Percentiles rank a stretch among this genome's conserved stretches.
phyloP scores from a whole-genome alignment of 305 asterid genomes.

The Fraxinus velutina region DNA sequence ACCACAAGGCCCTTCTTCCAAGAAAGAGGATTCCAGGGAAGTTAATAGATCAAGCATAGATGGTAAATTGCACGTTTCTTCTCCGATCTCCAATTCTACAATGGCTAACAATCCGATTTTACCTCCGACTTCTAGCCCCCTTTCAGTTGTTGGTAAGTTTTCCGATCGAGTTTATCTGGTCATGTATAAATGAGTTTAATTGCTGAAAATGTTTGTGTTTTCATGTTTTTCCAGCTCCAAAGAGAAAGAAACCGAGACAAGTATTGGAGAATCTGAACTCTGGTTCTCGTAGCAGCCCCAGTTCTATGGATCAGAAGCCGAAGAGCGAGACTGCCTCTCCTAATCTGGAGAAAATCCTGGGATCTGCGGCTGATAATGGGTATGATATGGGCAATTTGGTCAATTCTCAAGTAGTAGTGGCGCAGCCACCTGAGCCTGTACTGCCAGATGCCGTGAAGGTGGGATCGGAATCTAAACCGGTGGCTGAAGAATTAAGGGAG shows the following conservation, averaged over 20 bases:
- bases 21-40: conserved; percentile 72
- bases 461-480: conserved; percentile 43
- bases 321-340: conserved; percentile 57
- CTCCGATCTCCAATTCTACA: conserved; percentile 63
- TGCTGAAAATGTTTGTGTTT: background rate
- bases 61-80: conserved; percentile 55
- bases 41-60: conserved; percentile 54
- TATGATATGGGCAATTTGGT: conserved; percentile 38
- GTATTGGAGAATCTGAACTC: conserved; percentile 51
- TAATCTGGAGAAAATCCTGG: conserved; percentile 47
- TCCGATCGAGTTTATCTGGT: background rate
- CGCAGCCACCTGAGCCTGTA: conserved; percentile 22
- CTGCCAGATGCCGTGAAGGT: conserved; percentile 29
- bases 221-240: conserved; percentile 31
- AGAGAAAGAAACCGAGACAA: conserved; percentile 71
- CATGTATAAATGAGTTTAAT: background rate
- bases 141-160: conserved; percentile 71
- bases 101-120: conserved; percentile 32
- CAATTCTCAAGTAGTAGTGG: conserved; percentile 28
- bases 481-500: conserved; percentile 39
- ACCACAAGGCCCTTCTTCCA: conserved; percentile 65
- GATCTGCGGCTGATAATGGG: conserved; percentile 48
- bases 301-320: conserved; percentile 49
- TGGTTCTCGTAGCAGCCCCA: conserved; percentile 46
- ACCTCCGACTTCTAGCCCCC: conserved; percentile 45